A percentile compares a stretch with the other conserved stretches of the same genome.
phyloP scores from a whole-genome alignment of 495 filamentous ascomycete species.

The Halenospora varia region DNA sequence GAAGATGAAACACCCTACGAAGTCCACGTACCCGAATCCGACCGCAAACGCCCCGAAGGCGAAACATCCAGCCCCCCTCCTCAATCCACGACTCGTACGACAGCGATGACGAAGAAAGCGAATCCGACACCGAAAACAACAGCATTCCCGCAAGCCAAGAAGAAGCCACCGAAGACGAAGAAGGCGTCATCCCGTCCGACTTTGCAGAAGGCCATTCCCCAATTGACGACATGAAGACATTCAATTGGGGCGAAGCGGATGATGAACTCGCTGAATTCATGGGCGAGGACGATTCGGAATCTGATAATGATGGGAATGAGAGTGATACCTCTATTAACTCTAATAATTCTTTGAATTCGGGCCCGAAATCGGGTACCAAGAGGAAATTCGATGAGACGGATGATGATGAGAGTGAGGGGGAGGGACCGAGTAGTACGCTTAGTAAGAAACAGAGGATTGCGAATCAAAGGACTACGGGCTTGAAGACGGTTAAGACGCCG shows the following conservation, averaged over 20 bases:
- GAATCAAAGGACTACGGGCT: constrained; percentile 28
- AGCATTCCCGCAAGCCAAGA: constrained; percentile 43
- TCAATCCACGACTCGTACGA: constrained; percentile 25
- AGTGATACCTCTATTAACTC: constrained; percentile 18
- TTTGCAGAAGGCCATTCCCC: constrained; percentile 46
- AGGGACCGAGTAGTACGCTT: constrained; percentile 29
- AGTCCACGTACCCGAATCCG: constrained; percentile 58
- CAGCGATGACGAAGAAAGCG: constrained; percentile 33
- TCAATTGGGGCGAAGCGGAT: constrained; percentile 60
- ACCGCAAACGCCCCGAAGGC: constrained; percentile 35
- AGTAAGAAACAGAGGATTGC: constrained; percentile 32
- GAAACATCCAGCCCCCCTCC: constrained; percentile 11
- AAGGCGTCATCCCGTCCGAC: constrained; percentile 39
- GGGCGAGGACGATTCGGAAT: constrained; percentile 42
- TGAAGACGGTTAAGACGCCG: constrained; percentile 40
- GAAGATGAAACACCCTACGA: constrained; percentile 73
- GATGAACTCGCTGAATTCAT: constrained; percentile 78
- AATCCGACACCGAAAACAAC: constrained; percentile 42
- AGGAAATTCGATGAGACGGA: constrained; percentile 28
- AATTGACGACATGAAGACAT: constrained; percentile 46
- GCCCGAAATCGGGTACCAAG: constrained; percentile 32
- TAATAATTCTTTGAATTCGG: constrained; percentile 34
- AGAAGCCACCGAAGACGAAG: constrained; percentile 39
- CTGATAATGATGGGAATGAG: constrained; percentile 26
- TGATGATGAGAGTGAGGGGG: constrained; percentile 26